Evolutionary conservation across 352 stramenopile genomes (phyloP), one percentile per base, ranked within the genome.

Genomic region (Saprolegnia parasitica): DNA sequence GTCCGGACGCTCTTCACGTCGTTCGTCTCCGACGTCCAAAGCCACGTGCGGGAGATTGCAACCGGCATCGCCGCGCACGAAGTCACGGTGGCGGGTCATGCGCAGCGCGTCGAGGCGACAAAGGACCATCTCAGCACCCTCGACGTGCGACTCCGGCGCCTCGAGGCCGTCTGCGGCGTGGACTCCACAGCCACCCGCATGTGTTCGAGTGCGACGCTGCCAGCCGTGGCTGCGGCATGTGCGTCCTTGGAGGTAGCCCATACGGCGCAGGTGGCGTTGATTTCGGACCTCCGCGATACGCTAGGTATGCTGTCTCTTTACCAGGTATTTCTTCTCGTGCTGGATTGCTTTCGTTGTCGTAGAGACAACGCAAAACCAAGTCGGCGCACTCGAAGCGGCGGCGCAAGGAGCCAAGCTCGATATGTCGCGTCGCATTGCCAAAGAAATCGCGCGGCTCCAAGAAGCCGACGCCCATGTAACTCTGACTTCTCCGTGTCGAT

Each of bases 401-500:
- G 37, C 56, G n/a, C 21, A 32, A 32, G 50, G 50, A 39, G 20
- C 26, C 6, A 13, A 65, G n/a, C 18, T 4, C 32, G 56, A 65
- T 32, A 20, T 65, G 16, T 16, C 32, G 5, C 32, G 32, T 3
- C 5, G 11, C 9, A 52, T 65, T 35, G 56, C 56, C 56, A 39
- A 20, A 20, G 56, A 65, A 24, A 24, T 65, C 23, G 8, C 13
- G 8, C 5, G 50, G n/a, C n/a, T 45, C 5, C 56, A 65, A 16
- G 35, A 18, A 20, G 40, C 40, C 35, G 56, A 65, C 21, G 35
- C 37, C 56, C 47, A 65, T 32, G 56, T 65, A 29, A n/a, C n/a
- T n/a, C n/a, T n/a, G n/a, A n/a, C 54, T 2, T 3, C 21, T 29
- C 3, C 9, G 20, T 56, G 49, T 29, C 49, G 20, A 56, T 16